Evolutionary conservation across 345 rosid genomes (phyloP), one percentile per base, ranked within the genome.

Genomic region (Acer saccharum): DNA sequence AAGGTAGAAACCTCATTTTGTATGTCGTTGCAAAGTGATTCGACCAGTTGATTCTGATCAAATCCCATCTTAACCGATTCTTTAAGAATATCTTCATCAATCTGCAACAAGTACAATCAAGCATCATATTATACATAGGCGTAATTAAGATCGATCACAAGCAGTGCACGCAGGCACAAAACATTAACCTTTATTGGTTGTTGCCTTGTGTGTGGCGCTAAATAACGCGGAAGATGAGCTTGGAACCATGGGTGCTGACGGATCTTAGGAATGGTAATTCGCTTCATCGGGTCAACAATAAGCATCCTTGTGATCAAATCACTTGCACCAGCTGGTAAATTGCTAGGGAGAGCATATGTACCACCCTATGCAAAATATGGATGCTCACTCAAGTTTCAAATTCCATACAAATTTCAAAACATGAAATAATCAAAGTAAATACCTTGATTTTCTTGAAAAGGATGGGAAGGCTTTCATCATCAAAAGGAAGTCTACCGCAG

Each of bases 401-500:
- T 65, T 20, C 68, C 18, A 14, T 14, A 32, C 12, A 2, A 65
- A 29, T 41, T 65, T 29, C 17, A 46, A 46, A 46, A 9, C 68
- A 63, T 10, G 13, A 63, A 10, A 3, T 32, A 32, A 35, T 35
- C 39, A 35, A 35, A 35, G 39, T 35, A 35, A 35, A 4, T 35
- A 92, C 99, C 97, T 91, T 92, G 54, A 94, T 91, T 89, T 94
- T 96, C 84, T 85, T 90, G 48, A 88, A 92, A 80, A 96, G 97
- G 78, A 88, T 91, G 68, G 98, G 93, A 77, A 94, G 84, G 85
- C 90, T 94, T 78, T 91, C 99, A 69, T 94, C 98, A 76, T 94
- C 98, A 62, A 96, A 96, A 43, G 98, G 99, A 82, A 96, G 98
- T 68, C 91, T 85, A n/a, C 99, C 99, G 71, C 94, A 93, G 68